These are phyloP conservation scores for Thalassiosira livingstoniorum DNA, from an alignment of 352 stramenopile genomes.

Conservation along the genomic window DNA sequence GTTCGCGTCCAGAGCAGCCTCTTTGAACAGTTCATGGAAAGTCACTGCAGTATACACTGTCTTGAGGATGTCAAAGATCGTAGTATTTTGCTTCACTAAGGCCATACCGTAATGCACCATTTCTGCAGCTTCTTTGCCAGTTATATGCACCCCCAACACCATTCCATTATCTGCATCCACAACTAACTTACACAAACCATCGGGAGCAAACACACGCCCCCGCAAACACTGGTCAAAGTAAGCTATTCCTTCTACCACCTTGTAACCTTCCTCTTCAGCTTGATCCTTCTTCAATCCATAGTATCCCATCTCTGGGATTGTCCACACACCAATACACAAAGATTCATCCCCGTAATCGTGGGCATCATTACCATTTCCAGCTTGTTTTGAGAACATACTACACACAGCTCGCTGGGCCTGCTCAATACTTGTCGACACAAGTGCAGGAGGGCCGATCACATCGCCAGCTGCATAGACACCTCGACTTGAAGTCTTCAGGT, in stretches of 20 bases:
- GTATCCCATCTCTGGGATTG: constrained; percentile 42
- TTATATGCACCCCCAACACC: constrained; percentile 45
- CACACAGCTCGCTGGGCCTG: constrained; percentile 34
- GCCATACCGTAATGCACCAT: constrained; percentile 49
- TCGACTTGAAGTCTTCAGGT: constrained; percentile 23
- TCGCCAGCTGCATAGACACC: constrained; percentile 54
- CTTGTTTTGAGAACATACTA: constrained; percentile 27
- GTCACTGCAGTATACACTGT: constrained; percentile 46
- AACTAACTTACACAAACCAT: constrained; percentile 47
- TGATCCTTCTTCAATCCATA: constrained; percentile 34
- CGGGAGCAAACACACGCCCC: constrained; percentile 34
- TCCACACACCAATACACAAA: constrained; percentile 45
- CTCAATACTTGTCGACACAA: constrained; percentile 44
- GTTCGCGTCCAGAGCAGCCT: constrained; percentile 33
- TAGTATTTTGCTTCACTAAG: constrained; percentile 34
- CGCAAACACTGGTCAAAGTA: constrained; percentile 40
- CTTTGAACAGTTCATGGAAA: constrained; percentile 45
- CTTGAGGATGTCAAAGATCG: constrained; percentile 35
- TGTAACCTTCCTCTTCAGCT: constrained; percentile 22
- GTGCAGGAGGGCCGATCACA: constrained; percentile 37
- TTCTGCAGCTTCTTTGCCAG: constrained; percentile 37
- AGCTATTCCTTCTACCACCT: constrained; percentile 35
- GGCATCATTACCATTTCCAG: neutral
- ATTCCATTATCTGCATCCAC: constrained; percentile 4
- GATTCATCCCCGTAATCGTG: constrained; percentile 18